These are phyloP conservation scores for Mycena belliarum DNA, from an alignment of 768 basidiomycete species.

Conservation along the genomic window DNA sequence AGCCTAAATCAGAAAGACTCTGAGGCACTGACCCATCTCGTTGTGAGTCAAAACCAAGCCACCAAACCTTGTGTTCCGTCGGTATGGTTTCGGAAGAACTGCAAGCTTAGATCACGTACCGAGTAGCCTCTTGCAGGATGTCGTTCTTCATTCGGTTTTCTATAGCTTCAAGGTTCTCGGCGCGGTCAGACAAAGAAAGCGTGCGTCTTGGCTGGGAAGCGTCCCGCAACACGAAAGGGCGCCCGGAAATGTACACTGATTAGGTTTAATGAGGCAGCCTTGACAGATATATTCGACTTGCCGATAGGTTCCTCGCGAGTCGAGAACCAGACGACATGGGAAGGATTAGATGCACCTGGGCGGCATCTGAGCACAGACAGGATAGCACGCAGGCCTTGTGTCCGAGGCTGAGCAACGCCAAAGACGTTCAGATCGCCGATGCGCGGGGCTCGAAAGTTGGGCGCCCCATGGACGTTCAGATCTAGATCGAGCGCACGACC, in stretches of 20 bases:
- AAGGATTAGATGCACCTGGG: conserved; percentile 60
- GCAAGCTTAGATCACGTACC: conserved; percentile 38
- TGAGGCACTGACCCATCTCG: conserved; percentile 66
- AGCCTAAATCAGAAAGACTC: background rate
- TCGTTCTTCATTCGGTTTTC: conserved; percentile 88
- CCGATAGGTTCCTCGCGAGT: conserved; percentile 95
- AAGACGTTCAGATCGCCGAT: conserved; percentile 86
- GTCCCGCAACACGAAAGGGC: conserved; percentile 92
- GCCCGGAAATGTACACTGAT: conserved; percentile 82
- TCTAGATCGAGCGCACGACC: conserved; percentile 90
- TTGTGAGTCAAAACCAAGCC: conserved; percentile 93
- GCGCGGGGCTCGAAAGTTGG: conserved; percentile 88
- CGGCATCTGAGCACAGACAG: conserved; percentile 80
- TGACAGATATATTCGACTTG: conserved; percentile 38
- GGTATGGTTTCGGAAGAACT: conserved; percentile 3
- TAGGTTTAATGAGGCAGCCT: background rate
- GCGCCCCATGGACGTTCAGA: conserved; percentile 90
- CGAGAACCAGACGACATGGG: conserved; percentile 92
- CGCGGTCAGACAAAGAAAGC: conserved; percentile 84
- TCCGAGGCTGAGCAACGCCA: conserved; percentile 93
- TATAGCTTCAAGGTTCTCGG: conserved; percentile 92
- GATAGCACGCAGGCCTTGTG: conserved; percentile 88
- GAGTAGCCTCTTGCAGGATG: conserved; percentile 80
- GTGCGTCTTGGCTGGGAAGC: conserved; percentile 80
- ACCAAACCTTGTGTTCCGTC: conserved; percentile 61